A percentile compares a stretch with the other conserved stretches of the same genome.
These are phyloP conservation scores for Kurtzmaniella natalensis DNA, from an alignment of 1,139 yeast species.

Conservation along the genomic window DNA sequence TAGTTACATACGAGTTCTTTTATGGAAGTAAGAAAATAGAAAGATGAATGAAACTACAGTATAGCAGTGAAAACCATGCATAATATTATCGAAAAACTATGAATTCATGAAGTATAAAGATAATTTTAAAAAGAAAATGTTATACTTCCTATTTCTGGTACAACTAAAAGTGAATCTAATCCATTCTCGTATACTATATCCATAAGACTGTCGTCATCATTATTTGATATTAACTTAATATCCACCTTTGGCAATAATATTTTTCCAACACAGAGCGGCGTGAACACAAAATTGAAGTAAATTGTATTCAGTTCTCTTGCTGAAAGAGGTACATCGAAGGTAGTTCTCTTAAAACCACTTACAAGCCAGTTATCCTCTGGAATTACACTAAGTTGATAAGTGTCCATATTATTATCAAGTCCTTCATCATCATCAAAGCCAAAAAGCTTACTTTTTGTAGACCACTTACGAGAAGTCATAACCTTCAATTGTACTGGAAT, in stretches of 20 bases:
- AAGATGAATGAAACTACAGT: too few species aligned
- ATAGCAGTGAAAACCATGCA: too few species aligned
- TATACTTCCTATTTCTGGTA: constrained; percentile 62
- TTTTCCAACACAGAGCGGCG: constrained; percentile 77
- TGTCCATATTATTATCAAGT: constrained; percentile 5
- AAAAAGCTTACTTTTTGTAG: constrained; percentile 25
- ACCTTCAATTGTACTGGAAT: constrained; percentile 42
- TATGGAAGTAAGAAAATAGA: too few species aligned
- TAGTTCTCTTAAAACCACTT: constrained; percentile 56
- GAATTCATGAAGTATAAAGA: too few species aligned
- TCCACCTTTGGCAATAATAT: constrained; percentile 60
- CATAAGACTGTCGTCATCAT: constrained; percentile 35
- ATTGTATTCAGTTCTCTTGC: constrained; percentile 11
- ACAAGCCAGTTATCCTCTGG: constrained; percentile 61
- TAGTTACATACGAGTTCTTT: too few species aligned
- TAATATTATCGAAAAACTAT: too few species aligned
- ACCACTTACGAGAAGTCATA: constrained; percentile 36
- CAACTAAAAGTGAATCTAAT: constrained; percentile 64
- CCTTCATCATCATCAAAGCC: constrained; percentile 1
- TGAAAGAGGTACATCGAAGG: constrained; percentile 31
- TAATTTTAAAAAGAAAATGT: constrained; percentile 49
- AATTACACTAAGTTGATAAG: constrained; percentile 25
- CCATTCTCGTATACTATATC: constrained; percentile 67
- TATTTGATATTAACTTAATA: constrained; percentile 32
- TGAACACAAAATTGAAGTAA: constrained; percentile 42